Evolutionary conservation across 2,329 filamentous ascomycete species (phyloP), one percentile per base, ranked within the genome.

Genomic region (Pseudophaeomoniella oleicola): DNA sequence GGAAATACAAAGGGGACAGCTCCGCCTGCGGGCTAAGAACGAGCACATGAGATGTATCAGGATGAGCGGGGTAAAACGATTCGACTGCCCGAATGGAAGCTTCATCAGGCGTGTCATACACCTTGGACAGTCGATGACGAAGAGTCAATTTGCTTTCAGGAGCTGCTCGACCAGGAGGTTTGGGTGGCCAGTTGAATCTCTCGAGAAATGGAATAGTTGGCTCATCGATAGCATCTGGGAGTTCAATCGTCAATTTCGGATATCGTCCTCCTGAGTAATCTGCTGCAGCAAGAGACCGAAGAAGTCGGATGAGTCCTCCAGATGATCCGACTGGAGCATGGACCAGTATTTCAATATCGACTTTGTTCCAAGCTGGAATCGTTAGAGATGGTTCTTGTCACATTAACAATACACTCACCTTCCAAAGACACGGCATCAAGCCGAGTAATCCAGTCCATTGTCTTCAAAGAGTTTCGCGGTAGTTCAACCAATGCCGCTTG

Each of bases 161-260:
- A n/a, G 59, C 52, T 68, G 65, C 35, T 62, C 67, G n/a, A 60
- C 56, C 42, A 58, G 58, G 15, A 54, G 63, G 35, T 6, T 55
- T 40, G 10, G 75, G 67, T 34, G 83, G 81, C 79, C 83, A 90
- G 19, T 64, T 60, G 44, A 85, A 83, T 1, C 50, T 54, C 33
- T 72, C 58, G 9, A 93, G 54, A 44, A 77, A 85, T 11, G 60
- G 59, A 36, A 72, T 65, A 4, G 82, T 72, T 2, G 74, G 65
- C 3, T 64, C 55, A 46, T 94, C 84, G 13, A 87, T 62, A 18
- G 73, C 60, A 17, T 72, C 62, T 1, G 87, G 85, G 5, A 98
- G 66, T 51, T 96, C 87, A 35, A 96, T 75, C 2, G 81, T 93
- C 33, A 98, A 63, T 42, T 81, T 76, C 3, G 87, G 87, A 2